phyloP scores from a whole-genome alignment of 2,329 filamentous ascomycete species.

The Claviceps spartinae region DNA sequence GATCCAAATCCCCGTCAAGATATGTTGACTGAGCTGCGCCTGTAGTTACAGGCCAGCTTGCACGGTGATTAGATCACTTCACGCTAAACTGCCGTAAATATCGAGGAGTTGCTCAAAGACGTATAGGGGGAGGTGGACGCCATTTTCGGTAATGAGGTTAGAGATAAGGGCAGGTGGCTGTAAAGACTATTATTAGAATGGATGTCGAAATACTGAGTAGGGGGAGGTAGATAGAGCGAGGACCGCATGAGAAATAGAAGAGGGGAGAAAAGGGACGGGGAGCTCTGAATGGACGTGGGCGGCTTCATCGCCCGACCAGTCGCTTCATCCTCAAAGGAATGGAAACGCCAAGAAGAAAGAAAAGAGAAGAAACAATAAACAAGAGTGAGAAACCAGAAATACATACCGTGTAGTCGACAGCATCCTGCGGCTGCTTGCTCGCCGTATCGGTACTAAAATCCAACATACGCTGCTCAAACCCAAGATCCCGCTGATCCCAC shows the following conservation, averaged over 20 bases:
- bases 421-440: constrained; percentile 33
- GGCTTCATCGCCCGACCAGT: not conserved
- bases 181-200: not conserved
- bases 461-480: constrained; percentile 63
- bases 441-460: constrained; percentile 49
- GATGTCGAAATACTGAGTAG: not conserved
- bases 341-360: not conserved
- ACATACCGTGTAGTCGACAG: constrained; percentile 60
- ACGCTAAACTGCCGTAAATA: constrained; percentile 33
- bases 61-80: not conserved
- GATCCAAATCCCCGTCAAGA: no score
- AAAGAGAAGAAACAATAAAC: not conserved
- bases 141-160: constrained; percentile 63
- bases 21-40: no score
- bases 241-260: no score
- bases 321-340: not conserved
- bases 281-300: no score
- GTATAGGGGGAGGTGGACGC: constrained; percentile 55
- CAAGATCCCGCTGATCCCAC: constrained; percentile 66
- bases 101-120: constrained; percentile 59
- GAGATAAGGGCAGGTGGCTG: constrained; percentile 55
- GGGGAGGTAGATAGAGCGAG: no score
- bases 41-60: no score
- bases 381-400: no score
- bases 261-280: no score